Conservation (phyloP, 176 grass and related monocot genomes). For the Musa beccarii region DNA sequence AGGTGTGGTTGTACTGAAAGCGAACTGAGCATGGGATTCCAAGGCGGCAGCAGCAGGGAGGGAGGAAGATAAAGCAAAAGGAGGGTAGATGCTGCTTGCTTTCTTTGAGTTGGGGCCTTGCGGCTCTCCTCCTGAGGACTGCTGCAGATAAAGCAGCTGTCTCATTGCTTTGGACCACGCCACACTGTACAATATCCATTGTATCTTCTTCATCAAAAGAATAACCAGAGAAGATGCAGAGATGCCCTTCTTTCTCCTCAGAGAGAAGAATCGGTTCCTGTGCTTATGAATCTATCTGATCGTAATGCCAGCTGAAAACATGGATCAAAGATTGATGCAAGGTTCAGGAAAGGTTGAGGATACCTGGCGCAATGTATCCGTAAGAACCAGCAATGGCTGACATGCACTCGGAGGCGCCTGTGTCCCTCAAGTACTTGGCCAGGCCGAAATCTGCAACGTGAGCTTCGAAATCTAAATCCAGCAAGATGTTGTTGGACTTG, state of each 20-base stretch:
- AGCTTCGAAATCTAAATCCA: conserved; percentile 62
- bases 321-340: too few species aligned
- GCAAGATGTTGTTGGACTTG: conserved; percentile 94
- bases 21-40: not conserved
- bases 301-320: too few species aligned
- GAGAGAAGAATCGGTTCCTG: too few species aligned
- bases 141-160: too few species aligned
- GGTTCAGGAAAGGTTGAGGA: not conserved
- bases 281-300: too few species aligned
- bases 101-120: not conserved
- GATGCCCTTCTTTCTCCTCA: too few species aligned
- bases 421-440: conserved; percentile 64
- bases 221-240: too few species aligned
- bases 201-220: too few species aligned
- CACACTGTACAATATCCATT: too few species aligned
- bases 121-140: not conserved
- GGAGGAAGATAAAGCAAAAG: not conserved
- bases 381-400: conserved; percentile 69
- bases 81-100: not conserved
- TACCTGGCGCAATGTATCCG: conserved; percentile 88
- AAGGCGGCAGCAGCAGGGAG: not conserved
- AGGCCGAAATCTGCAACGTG: conserved; percentile 87
- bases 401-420: conserved; percentile 20
- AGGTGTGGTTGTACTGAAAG: not conserved
- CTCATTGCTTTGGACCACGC: too few species aligned